These are phyloP conservation scores for Vitis vinifera DNA, from an alignment of 164 flowering plant genomes.

Conservation along the genomic window ASM3070453v1 NC_081809.1:12737501-12738000, in stretches of 20 bases:
- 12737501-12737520: slow-evolving; percentile 82
- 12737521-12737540: slow-evolving; percentile 78
- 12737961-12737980: slow-evolving; percentile 1
- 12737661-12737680: neutral
- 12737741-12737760: slow-evolving; percentile 20
- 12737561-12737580: slow-evolving; percentile 97
- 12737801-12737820: slow-evolving; percentile 13
- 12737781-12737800: slow-evolving; percentile 23
- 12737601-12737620: slow-evolving; percentile 88
- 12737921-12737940: slow-evolving; percentile 7
- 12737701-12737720: slow-evolving; percentile 15
- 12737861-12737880: slow-evolving; percentile 18
- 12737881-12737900: slow-evolving; percentile 11
- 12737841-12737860: slow-evolving; percentile 21
- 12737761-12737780: slow-evolving; percentile 12
- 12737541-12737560: slow-evolving; percentile 97
- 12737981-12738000: neutral
- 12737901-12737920: slow-evolving; percentile 59
- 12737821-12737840: slow-evolving; percentile 30
- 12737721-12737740: slow-evolving; percentile 17
- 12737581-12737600: slow-evolving; percentile 89
- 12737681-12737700: slow-evolving; percentile 12
- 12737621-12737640: slow-evolving; percentile 46
- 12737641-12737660: slow-evolving; percentile 1
- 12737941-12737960: neutral